Conservation (phyloP, 2,329 filamentous ascomycete species). For the Celoporthe dispersa region DNA sequence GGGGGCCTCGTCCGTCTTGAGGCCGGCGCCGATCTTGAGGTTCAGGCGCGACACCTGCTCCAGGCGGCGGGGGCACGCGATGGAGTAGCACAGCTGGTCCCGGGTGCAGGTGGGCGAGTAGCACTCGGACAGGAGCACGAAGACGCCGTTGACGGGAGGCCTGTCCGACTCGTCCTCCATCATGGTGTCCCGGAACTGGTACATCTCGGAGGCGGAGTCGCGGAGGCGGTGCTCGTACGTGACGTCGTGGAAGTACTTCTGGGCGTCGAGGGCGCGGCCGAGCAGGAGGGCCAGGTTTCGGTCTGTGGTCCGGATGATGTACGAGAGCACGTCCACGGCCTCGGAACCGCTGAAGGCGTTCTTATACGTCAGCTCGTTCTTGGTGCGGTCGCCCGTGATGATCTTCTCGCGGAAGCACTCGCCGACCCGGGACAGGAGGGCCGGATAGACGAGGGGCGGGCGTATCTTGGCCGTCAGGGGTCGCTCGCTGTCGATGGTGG, state of each 20-base stretch:
- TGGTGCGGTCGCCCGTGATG: constrained; percentile 82
- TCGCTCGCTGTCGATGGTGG: constrained; percentile 58
- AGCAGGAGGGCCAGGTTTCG: constrained; percentile 90
- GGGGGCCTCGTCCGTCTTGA: constrained; percentile 67
- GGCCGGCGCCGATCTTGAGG: constrained; percentile 85
- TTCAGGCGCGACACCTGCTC: constrained; percentile 96
- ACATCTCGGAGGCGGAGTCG: constrained; percentile 93
- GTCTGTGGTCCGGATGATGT: constrained; percentile 97
- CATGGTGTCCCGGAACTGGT: constrained; percentile 93
- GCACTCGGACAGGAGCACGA: constrained; percentile 93
- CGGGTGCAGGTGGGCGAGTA: constrained; percentile 97
- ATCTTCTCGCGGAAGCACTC: constrained; percentile 92
- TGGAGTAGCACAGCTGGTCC: constrained; percentile 96
- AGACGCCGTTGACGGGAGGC: constrained; percentile 84
- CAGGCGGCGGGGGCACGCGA: constrained; percentile 88
- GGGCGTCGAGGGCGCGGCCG: constrained; percentile 89
- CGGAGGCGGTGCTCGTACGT: constrained; percentile 95
- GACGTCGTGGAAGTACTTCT: constrained; percentile 99
- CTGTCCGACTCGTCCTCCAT: constrained; percentile 81
- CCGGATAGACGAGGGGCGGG: constrained; percentile 90
- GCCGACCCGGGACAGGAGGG: constrained; percentile 88
- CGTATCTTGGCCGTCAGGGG: constrained; percentile 66
- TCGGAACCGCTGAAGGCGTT: constrained; percentile 96
- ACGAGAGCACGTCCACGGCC: constrained; percentile 91
- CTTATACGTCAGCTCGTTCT: constrained; percentile 97